Conservation (phyloP, 257 asterid species). For the Datura wrightii region DNA sequence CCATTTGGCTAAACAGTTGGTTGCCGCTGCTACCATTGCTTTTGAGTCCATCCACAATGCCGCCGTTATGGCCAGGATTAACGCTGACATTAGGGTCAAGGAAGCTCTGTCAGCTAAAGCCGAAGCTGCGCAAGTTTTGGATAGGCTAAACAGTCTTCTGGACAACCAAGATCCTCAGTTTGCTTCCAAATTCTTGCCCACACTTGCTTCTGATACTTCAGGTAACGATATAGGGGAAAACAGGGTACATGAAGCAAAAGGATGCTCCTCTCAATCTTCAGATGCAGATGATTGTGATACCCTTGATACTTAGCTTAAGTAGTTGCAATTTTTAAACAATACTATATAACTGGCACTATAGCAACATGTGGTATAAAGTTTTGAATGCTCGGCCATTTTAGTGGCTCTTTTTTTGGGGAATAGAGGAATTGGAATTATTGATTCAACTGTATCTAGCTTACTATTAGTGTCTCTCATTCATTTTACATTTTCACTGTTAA, state of each 20-base stretch:
- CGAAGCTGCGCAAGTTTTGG: background rate
- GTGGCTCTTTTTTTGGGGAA: background rate
- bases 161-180: background rate
- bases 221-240: background rate
- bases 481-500: background rate
- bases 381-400: background rate
- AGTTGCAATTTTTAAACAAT: slow-evolving; percentile 1
- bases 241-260: background rate
- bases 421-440: background rate
- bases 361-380: background rate
- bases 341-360: background rate
- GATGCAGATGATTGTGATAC: slow-evolving; percentile 22
- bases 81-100: background rate
- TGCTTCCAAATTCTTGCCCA: background rate
- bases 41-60: background rate
- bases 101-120: background rate
- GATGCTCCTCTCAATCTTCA: background rate
- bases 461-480: background rate
- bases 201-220: background rate
- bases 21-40: background rate
- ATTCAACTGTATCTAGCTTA: background rate
- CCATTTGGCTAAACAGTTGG: slow-evolving; percentile 20
- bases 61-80: background rate
- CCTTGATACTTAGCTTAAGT: background rate
- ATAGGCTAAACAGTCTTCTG: background rate